Evolutionary conservation across 371 early-diverging fungal genomes (phyloP), one percentile per base, ranked within the genome.

Genomic region (Lichtheimia corymbifera): DNA sequence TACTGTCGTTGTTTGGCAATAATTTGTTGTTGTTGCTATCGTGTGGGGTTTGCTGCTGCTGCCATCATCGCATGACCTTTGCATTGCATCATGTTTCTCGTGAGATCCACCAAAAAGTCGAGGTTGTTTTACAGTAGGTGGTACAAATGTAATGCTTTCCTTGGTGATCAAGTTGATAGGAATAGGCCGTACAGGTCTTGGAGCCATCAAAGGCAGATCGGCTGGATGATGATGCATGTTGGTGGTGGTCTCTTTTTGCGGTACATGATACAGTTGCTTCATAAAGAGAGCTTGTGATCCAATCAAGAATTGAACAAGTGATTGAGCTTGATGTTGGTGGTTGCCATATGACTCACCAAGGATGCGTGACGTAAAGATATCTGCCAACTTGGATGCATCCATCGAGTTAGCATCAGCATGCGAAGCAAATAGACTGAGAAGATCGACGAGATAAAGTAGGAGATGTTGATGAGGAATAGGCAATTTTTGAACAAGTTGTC

Each of bases 361-460:
- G n/a, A 87, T 81, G 14, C 83, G 83, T 0, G 86, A 85, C 22
- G 83, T 78, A 62, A 88, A 88, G 11, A 88, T 82, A 14, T 83
- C 75, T 1, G 87, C 83, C 15, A 88, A 58, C 53, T 86, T 87
- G 30, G 76, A 77, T 13, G 76, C 67, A 58, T 79, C 76, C 86
- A 86, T 86, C 49, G 76, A 64, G 18, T 80, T 86, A 18, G 73
- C 68, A 2, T 62, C 65, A 4, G 77, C 73, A 61, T 83, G 73
- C 17, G 77, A 68, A 1, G 79, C 76, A 58, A 88, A 86, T 6
- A 85, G 57, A 0, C 82, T 74, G 13, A 88, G 53, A 17, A 88
- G 60, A 59, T 88, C 86, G 44, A 88, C 59, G 1, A 88, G 65
- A 58, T 88, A 88, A 57, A 87, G 76, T 13, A 88, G 62, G 17